Conservation (phyloP, 2,329 filamentous ascomycete species). For the Apiospora saccharicola region DNA sequence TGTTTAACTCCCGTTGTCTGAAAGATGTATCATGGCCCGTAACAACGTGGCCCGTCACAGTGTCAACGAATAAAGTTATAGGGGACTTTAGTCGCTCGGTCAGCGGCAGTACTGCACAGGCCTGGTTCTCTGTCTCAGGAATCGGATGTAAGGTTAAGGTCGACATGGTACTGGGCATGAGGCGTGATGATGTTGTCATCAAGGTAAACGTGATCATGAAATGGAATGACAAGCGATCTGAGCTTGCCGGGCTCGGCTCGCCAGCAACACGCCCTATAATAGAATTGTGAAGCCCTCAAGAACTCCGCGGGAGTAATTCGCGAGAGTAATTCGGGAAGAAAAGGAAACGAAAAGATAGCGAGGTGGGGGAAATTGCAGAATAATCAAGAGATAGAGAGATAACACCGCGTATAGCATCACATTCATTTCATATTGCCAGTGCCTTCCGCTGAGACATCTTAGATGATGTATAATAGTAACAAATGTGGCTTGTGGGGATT, state of each 20-base stretch:
- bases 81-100: background rate
- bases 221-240: background rate
- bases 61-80: no score
- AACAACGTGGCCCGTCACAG: no score
- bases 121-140: background rate
- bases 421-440: no score
- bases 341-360: no score
- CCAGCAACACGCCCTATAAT: no score
- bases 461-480: background rate
- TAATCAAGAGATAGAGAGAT: no score
- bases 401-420: no score
- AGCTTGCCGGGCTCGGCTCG: background rate
- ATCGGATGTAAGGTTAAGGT: background rate
- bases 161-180: constrained; percentile 27
- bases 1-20: background rate
- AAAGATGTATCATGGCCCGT: background rate
- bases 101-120: background rate
- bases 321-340: no score
- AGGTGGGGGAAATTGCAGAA: no score
- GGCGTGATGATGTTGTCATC: constrained; percentile 23
- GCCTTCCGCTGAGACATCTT: background rate
- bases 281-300: no score
- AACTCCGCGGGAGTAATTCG: no score
- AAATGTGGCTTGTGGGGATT: background rate
- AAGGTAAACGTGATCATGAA: constrained; percentile 24